Evolutionary conservation across 805 yeast species (phyloP).

Genomic region (Nakazawaea holstii): DNA sequence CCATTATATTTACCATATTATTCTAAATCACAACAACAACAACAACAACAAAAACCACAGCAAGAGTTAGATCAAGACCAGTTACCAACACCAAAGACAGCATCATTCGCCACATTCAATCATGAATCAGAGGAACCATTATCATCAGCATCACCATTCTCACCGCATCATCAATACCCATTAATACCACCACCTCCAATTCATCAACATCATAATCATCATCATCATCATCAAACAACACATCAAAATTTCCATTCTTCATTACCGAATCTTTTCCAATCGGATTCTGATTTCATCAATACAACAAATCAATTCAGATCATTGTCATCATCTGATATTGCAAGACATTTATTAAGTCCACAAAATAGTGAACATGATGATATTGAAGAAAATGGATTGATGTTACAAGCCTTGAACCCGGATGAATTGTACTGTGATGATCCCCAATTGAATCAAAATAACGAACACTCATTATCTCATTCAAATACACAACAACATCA

Average conservation of each 20-base stretch:
- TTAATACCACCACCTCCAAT: too few species aligned
- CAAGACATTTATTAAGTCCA: background rate
- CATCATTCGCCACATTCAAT: background rate
- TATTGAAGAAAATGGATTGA: background rate
- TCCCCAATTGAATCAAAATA: background rate
- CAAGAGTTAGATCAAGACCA: background rate
- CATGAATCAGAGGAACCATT: background rate
- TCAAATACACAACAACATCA: background rate
- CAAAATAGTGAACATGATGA: background rate
- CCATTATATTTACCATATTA: background rate
- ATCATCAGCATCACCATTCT: background rate
- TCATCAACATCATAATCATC: background rate
- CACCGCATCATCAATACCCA: background rate
- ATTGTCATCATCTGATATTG: background rate
- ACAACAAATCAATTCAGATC: background rate
- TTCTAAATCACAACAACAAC: background rate
- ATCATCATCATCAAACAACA: background rate
- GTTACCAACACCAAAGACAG: constrained; percentile 15
- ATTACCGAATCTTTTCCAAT: background rate
- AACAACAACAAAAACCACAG: background rate
- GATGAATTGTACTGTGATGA: background rate
- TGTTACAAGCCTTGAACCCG: background rate
- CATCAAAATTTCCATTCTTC: background rate
- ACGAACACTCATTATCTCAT: background rate
- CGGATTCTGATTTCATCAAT: background rate